phyloP scores from a whole-genome alignment of 75 land plant species.

The Cunninghamia lanceolata region DNA sequence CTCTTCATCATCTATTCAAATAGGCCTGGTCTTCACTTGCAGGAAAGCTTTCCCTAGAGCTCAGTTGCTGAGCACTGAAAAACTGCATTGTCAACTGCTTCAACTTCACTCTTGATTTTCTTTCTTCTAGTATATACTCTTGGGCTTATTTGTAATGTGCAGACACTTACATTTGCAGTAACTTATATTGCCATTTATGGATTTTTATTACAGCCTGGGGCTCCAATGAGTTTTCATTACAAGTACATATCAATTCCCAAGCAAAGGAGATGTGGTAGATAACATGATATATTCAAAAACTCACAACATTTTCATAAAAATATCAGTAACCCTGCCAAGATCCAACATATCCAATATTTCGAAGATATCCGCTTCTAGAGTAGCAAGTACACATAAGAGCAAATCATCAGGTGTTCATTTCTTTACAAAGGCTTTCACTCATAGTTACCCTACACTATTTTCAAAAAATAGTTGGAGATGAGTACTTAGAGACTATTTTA shows the following conservation, averaged over 20 bases:
- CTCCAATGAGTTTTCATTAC: background rate
- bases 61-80: too few species aligned
- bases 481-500: too few species aligned
- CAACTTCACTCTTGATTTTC: background rate
- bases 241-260: background rate
- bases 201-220: background rate
- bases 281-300: background rate
- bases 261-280: background rate
- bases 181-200: background rate
- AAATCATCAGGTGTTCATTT: background rate
- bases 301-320: background rate
- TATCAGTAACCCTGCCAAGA: background rate
- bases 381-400: background rate
- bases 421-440: background rate
- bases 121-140: too few species aligned
- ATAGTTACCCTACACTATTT: too few species aligned
- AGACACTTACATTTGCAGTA: background rate
- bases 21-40: background rate
- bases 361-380: background rate
- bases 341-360: too few species aligned
- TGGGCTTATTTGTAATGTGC: background rate
- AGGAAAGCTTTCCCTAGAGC: background rate
- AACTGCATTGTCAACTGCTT: background rate
- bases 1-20: too few species aligned
- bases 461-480: too few species aligned